Conservation (phyloP, 2,329 filamentous ascomycete genomes). For the Lachnellula hyalina region DNA sequence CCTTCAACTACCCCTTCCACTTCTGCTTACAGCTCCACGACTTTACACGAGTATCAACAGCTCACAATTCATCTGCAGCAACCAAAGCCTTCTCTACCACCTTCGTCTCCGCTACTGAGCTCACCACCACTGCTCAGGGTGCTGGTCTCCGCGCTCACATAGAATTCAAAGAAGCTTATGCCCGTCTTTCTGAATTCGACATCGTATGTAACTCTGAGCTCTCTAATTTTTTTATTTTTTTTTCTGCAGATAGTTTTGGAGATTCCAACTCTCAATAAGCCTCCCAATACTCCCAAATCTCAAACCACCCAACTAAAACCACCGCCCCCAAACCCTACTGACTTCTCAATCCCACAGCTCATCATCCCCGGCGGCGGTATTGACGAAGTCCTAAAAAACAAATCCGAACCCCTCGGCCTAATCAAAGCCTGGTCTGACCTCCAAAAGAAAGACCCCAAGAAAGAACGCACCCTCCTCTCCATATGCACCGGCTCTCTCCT, state of each 20-base stretch:
- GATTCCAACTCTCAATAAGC: no score
- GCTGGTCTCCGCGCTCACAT: conserved; percentile 69
- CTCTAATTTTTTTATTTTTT: no score
- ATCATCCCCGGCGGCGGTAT: conserved; percentile 66
- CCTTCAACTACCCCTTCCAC: background rate
- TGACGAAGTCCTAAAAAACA: conserved; percentile 59
- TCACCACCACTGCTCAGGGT: conserved; percentile 54
- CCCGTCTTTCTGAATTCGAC: conserved; percentile 57
- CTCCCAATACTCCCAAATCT: no score
- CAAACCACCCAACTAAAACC: no score
- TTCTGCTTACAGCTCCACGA: background rate
- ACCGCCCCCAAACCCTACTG: no score
- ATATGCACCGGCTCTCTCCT: conserved; percentile 76
- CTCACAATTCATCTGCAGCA: conserved; percentile 15
- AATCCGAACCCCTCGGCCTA: conserved; percentile 63
- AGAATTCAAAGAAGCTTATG: conserved; percentile 71
- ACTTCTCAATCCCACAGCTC: conserved; percentile 34
- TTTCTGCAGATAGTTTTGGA: background rate
- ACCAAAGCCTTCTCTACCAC: conserved; percentile 25
- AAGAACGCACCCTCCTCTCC: conserved; percentile 76
- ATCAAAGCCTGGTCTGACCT: conserved; percentile 74
- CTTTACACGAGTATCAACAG: background rate
- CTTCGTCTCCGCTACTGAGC: conserved; percentile 42
- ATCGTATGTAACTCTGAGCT: conserved; percentile 35
- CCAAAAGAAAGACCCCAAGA: conserved; percentile 71